phyloP scores from a whole-genome alignment of 129 eudicot genomes.

The Artemisia argyi region DNA sequence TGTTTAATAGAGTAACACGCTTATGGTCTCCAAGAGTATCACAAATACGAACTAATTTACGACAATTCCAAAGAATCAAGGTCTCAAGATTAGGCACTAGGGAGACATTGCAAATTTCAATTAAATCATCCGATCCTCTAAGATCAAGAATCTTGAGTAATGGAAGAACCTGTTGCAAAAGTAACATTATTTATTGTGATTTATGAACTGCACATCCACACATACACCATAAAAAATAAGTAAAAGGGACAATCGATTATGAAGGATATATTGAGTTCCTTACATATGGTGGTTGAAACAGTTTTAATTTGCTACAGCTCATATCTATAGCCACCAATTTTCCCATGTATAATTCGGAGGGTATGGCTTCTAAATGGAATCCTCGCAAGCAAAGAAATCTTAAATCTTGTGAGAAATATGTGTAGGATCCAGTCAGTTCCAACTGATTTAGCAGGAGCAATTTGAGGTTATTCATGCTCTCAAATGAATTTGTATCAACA shows the following conservation, averaged over 20 bases:
- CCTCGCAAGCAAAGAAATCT: slow-evolving; percentile 34
- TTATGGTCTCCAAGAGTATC: slow-evolving; percentile 25
- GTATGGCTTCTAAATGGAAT: slow-evolving; percentile 21
- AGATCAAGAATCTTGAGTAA: slow-evolving; percentile 37
- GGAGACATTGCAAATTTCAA: slow-evolving; percentile 4
- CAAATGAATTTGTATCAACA: slow-evolving; percentile 21
- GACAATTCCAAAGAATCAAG: slow-evolving; percentile 20
- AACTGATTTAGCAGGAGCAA: slow-evolving; percentile 31
- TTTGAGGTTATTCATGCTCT: slow-evolving; percentile 23
- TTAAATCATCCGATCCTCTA: slow-evolving; percentile 15
- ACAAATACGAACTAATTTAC: slow-evolving; percentile 14
- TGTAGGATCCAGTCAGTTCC: slow-evolving; percentile 16
- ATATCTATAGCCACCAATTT: slow-evolving; percentile 34
- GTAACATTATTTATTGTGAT: not conserved
- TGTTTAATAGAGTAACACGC: slow-evolving; percentile 16
- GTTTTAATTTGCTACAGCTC: slow-evolving; percentile 27
- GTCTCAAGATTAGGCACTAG: slow-evolving; percentile 29
- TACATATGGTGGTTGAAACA: slow-evolving; percentile 30
- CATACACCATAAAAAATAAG: not conserved
- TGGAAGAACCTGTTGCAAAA: slow-evolving; percentile 19
- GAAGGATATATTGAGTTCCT: not conserved
- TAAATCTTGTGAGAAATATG: slow-evolving; percentile 24
- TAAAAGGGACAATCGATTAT: not conserved
- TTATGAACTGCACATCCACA: not conserved
- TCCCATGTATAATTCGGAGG: slow-evolving; percentile 23